phyloP scores from a whole-genome alignment of 495 filamentous ascomycete genomes.

The Penicillium chermesinum region DNA sequence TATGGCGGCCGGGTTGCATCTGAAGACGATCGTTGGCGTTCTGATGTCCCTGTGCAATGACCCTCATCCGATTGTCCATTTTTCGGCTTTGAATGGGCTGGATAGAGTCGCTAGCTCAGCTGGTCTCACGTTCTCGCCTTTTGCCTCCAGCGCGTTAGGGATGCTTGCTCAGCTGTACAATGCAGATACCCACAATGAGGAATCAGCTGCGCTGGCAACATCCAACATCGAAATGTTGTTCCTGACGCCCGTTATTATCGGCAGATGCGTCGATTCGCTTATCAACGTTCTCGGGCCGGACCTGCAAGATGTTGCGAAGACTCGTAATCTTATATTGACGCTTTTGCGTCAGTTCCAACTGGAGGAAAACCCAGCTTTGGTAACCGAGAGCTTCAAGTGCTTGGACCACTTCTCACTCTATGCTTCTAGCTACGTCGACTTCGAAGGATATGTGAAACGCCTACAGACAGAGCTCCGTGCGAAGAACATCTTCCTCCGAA shows the following conservation, averaged over 20 bases:
- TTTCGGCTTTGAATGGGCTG: constrained; percentile 88
- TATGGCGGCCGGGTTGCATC: constrained; percentile 95
- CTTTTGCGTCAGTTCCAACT: constrained; percentile 77
- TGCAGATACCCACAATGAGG: constrained; percentile 83
- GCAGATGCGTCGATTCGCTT: constrained; percentile 84
- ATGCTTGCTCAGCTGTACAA: constrained; percentile 91
- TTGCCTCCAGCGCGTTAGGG: constrained; percentile 83
- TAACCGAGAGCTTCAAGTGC: constrained; percentile 74
- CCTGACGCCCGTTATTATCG: constrained; percentile 74
- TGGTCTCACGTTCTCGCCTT: constrained; percentile 84
- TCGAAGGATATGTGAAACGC: constrained; percentile 72
- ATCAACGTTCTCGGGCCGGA: constrained; percentile 96
- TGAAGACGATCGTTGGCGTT: constrained; percentile 93
- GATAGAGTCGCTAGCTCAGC: constrained; percentile 87
- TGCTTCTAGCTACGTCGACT: constrained; percentile 80
- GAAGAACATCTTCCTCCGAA: constrained; percentile 57
- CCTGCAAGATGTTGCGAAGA: constrained; percentile 88
- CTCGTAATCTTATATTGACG: constrained; percentile 82
- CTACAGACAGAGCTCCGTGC: constrained; percentile 74
- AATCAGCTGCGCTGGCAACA: constrained; percentile 67
- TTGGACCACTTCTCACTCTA: constrained; percentile 90
- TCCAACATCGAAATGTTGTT: constrained; percentile 86
- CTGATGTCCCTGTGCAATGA: constrained; percentile 94
- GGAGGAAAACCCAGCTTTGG: constrained; percentile 68
- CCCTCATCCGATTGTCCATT: constrained; percentile 93